phyloP scores from a whole-genome alignment of 2,329 filamentous ascomycete genomes.

The Chrysoporthe cubensis region DNA sequence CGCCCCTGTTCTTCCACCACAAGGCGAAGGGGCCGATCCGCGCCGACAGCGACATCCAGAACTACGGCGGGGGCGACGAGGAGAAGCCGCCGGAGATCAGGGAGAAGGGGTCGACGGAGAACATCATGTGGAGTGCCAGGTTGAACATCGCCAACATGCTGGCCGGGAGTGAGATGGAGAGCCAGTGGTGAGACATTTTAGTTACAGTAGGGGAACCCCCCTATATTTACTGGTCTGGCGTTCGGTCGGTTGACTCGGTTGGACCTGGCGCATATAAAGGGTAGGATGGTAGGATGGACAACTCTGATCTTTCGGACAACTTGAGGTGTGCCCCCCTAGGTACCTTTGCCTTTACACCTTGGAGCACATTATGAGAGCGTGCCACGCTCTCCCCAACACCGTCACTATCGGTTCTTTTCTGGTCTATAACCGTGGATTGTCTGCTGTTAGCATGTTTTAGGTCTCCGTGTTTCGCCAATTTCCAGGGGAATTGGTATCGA shows the following conservation, averaged over 20 bases:
- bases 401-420: background rate
- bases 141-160: conserved; percentile 40
- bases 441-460: background rate
- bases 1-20: conserved; percentile 40
- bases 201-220: background rate
- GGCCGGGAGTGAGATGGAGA: conserved; percentile 36
- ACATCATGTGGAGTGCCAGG: conserved; percentile 41
- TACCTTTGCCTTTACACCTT: background rate
- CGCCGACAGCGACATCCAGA: conserved; percentile 40
- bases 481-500: no score
- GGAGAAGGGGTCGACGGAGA: conserved; percentile 40
- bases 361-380: background rate
- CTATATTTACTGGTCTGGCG: background rate
- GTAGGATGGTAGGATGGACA: background rate
- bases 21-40: conserved; percentile 34
- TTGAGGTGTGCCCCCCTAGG: background rate
- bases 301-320: background rate
- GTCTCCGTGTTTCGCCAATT: background rate
- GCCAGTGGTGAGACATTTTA: conserved; percentile 28
- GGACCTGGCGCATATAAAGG: background rate
- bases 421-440: background rate
- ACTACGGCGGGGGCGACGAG: conserved; percentile 24
- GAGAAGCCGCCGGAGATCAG: conserved; percentile 26
- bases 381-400: background rate
- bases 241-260: background rate